Conservation (phyloP, 306 rosid species). For the Citrullus amarus region DNA sequence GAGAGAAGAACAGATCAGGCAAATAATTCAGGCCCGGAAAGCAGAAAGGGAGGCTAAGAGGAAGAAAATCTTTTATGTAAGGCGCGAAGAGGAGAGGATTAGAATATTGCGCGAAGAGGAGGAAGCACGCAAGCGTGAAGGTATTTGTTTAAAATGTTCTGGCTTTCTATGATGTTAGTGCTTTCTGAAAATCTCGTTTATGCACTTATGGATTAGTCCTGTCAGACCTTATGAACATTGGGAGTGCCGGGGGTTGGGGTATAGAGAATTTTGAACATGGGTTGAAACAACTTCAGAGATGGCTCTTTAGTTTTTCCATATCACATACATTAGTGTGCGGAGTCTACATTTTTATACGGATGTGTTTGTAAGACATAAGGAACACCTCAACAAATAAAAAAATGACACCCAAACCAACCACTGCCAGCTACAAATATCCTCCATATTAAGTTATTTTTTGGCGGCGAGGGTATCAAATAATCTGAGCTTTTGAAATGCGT, state of each 20-base stretch:
- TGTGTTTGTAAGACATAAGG: too few relatives aligned
- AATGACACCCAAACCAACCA: background rate
- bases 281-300: too few relatives aligned
- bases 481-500: background rate
- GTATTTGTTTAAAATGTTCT: conserved; percentile 18
- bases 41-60: conserved; percentile 60
- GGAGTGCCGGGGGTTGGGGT: too few relatives aligned
- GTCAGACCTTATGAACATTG: background rate
- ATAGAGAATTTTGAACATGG: too few relatives aligned
- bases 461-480: background rate
- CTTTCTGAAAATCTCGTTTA: background rate
- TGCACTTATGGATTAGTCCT: background rate
- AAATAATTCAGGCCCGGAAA: conserved; percentile 49
- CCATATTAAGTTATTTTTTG: background rate
- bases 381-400: background rate
- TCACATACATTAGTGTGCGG: too few relatives aligned
- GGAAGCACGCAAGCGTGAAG: conserved; percentile 73
- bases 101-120: conserved; percentile 60
- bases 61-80: conserved; percentile 65
- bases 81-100: conserved; percentile 65
- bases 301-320: too few relatives aligned
- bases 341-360: too few relatives aligned
- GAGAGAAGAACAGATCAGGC: conserved; percentile 54
- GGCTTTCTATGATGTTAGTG: background rate
- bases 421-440: background rate